Evolutionary conservation across 2,329 filamentous ascomycete genomes (phyloP).

Genomic region (Aspergillus udagawae): DNA sequence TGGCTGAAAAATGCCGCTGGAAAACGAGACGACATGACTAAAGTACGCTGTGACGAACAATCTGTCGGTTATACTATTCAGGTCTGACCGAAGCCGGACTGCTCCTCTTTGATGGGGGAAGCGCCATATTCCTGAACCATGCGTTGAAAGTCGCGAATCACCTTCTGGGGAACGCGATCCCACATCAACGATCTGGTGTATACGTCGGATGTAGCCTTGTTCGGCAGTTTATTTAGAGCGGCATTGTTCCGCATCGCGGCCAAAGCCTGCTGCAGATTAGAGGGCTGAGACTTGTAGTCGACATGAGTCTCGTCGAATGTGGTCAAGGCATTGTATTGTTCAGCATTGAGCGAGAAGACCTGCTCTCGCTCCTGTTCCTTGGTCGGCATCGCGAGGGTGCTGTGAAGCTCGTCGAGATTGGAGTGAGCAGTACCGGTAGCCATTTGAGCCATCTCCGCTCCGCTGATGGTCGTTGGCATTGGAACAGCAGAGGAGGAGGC

Average conservation of each 20-base stretch:
- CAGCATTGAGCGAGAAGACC: slow-evolving; percentile 77
- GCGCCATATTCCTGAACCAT: slow-evolving; percentile 73
- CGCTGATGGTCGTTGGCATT: slow-evolving; percentile 32
- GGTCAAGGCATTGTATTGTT: slow-evolving; percentile 83
- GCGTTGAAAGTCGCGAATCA: slow-evolving; percentile 87
- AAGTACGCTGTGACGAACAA: slow-evolving; percentile 4
- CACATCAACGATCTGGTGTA: slow-evolving; percentile 90
- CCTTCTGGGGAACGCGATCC: slow-evolving; percentile 89
- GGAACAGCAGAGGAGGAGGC: slow-evolving; percentile 21
- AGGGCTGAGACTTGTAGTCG: slow-evolving; percentile 37
- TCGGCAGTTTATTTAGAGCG: slow-evolving; percentile 56
- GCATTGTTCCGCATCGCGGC: slow-evolving; percentile 68
- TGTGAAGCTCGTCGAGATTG: slow-evolving; percentile 61
- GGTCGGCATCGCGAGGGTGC: slow-evolving; percentile 68
- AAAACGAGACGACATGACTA: slow-evolving; percentile 3
- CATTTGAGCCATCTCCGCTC: slow-evolving; percentile 39
- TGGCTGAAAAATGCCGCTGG: slow-evolving; percentile 10
- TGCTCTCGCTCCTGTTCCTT: slow-evolving; percentile 85
- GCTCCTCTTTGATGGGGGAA: slow-evolving; percentile 30
- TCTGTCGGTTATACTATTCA: slow-evolving; percentile 9
- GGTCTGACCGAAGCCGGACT: slow-evolving; percentile 14
- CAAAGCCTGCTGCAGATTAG: slow-evolving; percentile 59
- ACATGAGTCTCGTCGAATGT: slow-evolving; percentile 56
- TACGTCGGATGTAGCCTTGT: slow-evolving; percentile 69
- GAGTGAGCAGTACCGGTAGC: slow-evolving; percentile 25